Evolutionary conservation across 768 basidiomycete genomes (phyloP).

Genomic region (Mrakia gelida): DNA sequence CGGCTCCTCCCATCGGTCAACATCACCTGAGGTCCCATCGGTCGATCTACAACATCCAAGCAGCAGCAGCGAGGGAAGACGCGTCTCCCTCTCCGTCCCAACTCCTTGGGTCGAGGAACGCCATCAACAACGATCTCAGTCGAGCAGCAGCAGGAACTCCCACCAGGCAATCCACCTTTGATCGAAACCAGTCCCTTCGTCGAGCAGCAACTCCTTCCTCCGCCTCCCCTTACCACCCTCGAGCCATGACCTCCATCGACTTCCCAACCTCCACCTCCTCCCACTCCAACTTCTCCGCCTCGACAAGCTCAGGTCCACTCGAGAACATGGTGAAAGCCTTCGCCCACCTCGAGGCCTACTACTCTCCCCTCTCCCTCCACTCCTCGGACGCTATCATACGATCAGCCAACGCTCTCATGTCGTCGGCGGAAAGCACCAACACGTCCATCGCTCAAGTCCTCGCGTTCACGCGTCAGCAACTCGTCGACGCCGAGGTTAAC

Average conservation of each 20-base stretch:
- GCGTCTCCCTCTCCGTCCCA: conserved; percentile 7
- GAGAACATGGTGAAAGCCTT: neutral
- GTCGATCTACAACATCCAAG: conserved; percentile 12
- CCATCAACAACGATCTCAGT: neutral
- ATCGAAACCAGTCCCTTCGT: conserved; percentile 1
- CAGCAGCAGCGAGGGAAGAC: neutral
- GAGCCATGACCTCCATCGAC: neutral
- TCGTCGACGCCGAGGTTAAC: conserved; percentile 6
- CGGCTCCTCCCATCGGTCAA: neutral
- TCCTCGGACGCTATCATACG: neutral
- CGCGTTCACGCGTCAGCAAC: neutral
- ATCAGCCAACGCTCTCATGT: neutral
- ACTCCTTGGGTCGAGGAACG: neutral
- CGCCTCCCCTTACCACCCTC: neutral
- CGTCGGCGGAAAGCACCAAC: neutral
- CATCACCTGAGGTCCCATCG: neutral
- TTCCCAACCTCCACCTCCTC: neutral
- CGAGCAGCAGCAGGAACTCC: conserved; percentile 1
- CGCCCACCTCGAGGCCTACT: neutral
- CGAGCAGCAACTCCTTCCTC: neutral
- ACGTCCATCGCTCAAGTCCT: conserved; percentile 5
- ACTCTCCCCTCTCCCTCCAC: neutral
- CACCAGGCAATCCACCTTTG: neutral
- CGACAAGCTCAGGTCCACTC: neutral
- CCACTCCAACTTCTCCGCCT: neutral